These are phyloP conservation scores for Linnemannia zychae DNA, from an alignment of 192 early-diverging fungal genomes.

Conservation along the genomic window DNA sequence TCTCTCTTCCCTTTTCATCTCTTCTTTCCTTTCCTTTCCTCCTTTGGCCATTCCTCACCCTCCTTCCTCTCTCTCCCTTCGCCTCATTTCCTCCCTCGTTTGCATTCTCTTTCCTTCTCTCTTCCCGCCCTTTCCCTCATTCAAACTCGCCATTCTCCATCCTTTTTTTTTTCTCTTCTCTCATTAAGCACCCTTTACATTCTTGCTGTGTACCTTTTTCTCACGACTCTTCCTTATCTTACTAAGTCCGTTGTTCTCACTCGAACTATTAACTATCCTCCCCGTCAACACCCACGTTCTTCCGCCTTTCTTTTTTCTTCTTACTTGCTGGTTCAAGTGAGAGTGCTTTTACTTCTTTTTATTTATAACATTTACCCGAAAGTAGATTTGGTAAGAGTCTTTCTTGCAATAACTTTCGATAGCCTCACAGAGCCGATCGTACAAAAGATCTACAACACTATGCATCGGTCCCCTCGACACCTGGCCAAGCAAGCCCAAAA, in stretches of 20 bases:
- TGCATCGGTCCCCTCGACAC: no score
- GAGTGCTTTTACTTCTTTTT: background rate
- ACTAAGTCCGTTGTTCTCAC: background rate
- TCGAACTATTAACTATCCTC: background rate
- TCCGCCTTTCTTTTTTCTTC: background rate
- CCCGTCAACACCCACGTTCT: background rate
- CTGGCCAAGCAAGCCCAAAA: no score
- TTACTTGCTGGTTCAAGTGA: conserved; percentile 22
- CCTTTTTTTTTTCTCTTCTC: background rate
- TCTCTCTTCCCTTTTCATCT: background rate
- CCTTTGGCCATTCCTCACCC: background rate
- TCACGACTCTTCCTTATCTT: conserved; percentile 14
- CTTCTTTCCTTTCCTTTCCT: background rate
- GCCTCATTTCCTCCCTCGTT: background rate
- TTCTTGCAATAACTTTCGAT: background rate
- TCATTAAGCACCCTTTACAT: background rate
- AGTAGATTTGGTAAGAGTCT: background rate
- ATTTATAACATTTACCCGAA: background rate
- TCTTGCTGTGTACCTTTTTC: background rate
- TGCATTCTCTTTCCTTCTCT: background rate
- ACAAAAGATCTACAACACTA: no score
- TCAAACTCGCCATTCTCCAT: background rate
- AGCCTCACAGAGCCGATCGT: background rate
- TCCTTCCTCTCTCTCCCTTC: background rate
- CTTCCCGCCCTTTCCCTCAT: background rate